Evolutionary conservation across 73 alveolate genomes (phyloP).

Genomic region (Paramecium sexaurelia): DNA sequence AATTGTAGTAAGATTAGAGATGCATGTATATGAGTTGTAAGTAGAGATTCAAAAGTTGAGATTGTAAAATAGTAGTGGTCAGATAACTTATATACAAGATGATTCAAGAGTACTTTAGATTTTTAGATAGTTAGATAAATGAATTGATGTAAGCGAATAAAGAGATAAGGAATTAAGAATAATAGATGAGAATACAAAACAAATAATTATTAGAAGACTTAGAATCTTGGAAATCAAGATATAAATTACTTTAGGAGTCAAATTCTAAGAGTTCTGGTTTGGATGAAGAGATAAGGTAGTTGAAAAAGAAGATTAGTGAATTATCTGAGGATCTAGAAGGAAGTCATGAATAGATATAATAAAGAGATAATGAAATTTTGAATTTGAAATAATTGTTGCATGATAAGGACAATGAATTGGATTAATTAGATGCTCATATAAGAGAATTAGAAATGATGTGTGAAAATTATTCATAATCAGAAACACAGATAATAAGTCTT

Average conservation of each 20-base stretch:
- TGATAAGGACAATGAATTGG: constrained; percentile 24
- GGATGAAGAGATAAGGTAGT: constrained; percentile 30
- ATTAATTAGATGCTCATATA: not conserved
- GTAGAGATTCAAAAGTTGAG: constrained; percentile 1
- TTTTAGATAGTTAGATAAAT: not conserved
- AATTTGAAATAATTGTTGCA: not conserved
- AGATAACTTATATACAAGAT: not conserved
- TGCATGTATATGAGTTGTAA: constrained; percentile 3
- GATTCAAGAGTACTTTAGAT: not conserved
- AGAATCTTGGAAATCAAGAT: constrained; percentile 32
- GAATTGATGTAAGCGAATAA: constrained; percentile 8
- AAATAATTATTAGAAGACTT: not conserved
- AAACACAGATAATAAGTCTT: not conserved
- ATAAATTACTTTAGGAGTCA: not conserved
- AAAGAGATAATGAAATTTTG: not conserved
- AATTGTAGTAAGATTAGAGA: not conserved
- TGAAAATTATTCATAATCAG: not conserved
- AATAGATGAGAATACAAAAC: not conserved
- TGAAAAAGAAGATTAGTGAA: not conserved
- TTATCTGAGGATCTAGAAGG: not conserved
- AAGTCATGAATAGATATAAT: not conserved
- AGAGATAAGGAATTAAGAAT: constrained; percentile 22
- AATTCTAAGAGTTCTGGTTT: constrained; percentile 1
- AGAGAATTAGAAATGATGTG: constrained; percentile 11
- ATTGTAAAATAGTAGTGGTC: not conserved